Evolutionary conservation across 1,284 basidiomycete species (phyloP).

Genomic region (Singerocomus rubriflavus): DNA sequence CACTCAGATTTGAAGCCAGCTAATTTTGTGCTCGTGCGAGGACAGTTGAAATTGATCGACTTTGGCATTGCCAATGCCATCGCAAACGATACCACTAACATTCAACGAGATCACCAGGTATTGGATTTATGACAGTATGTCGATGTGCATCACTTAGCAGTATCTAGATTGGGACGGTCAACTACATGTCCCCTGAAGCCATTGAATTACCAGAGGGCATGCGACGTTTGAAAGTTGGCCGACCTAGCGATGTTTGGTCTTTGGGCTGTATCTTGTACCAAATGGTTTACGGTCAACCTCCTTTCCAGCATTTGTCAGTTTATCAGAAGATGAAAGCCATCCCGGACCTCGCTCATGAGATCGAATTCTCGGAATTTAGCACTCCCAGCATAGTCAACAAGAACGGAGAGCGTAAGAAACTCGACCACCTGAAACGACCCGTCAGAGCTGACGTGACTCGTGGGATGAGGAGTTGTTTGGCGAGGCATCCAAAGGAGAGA

Average conservation of each 20-base stretch:
- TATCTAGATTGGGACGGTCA: slow-evolving; percentile 82
- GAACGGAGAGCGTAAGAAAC: slow-evolving; percentile 40
- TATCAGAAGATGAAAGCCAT: slow-evolving; percentile 89
- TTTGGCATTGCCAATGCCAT: slow-evolving; percentile 98
- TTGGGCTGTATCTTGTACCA: slow-evolving; percentile 97
- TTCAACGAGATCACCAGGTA: slow-evolving; percentile 91
- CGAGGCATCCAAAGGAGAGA: slow-evolving; percentile 71
- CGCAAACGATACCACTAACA: slow-evolving; percentile 95
- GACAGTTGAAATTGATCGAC: slow-evolving; percentile 92
- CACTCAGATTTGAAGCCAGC: slow-evolving; percentile 96
- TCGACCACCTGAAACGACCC: slow-evolving; percentile 59
- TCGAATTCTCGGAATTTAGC: slow-evolving; percentile 70
- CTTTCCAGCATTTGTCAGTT: slow-evolving; percentile 83
- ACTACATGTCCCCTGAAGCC: slow-evolving; percentile 96
- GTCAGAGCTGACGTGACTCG: slow-evolving; percentile 70
- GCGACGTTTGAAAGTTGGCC: slow-evolving; percentile 78
- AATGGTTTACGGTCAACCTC: slow-evolving; percentile 94
- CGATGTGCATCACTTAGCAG: slow-evolving; percentile 4
- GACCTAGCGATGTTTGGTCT: slow-evolving; percentile 94
- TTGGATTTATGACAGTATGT: slow-evolving; percentile 7
- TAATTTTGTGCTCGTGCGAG: slow-evolving; percentile 92
- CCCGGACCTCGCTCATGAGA: slow-evolving; percentile 66
- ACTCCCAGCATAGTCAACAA: slow-evolving; percentile 41
- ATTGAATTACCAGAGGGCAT: slow-evolving; percentile 79
- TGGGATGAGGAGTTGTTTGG: slow-evolving; percentile 74